These are phyloP conservation scores for Daedaleopsis sinensis DNA, from an alignment of 768 basidiomycete genomes.

Conservation along the genomic window DNA sequence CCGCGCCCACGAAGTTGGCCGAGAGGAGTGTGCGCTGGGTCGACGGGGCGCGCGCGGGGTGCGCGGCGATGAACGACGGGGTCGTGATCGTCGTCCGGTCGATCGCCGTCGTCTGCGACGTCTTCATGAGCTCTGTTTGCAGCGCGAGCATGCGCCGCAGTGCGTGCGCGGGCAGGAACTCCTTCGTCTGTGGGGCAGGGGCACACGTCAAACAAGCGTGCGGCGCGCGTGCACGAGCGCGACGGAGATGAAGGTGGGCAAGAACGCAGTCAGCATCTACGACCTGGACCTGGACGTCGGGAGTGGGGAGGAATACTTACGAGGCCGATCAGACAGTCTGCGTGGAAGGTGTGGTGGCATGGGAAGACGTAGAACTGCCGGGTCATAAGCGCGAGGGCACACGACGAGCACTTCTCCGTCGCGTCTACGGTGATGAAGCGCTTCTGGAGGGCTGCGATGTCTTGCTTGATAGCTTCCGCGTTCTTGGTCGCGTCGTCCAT, in stretches of 20 bases:
- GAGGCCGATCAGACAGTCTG: conserved; percentile 93
- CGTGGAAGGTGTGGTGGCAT: conserved; percentile 97
- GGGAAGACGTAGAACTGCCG: conserved; percentile 99
- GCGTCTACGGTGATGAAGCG: conserved; percentile 93
- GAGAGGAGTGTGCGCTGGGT: conserved; percentile 73
- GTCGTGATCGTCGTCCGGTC: conserved; percentile 39
- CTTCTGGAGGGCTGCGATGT: conserved; percentile 81
- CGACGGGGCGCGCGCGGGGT: conserved; percentile 43
- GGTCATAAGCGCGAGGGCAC: conserved; percentile 73
- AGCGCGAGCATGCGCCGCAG: conserved; percentile 85
- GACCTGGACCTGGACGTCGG: neutral
- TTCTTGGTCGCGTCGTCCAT: conserved; percentile 96
- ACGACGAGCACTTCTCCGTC: conserved; percentile 84
- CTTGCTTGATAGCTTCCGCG: conserved; percentile 91
- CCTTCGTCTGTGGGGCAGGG: conserved; percentile 69
- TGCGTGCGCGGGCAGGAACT: conserved; percentile 80
- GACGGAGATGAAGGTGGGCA: neutral
- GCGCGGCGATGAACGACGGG: conserved; percentile 29
- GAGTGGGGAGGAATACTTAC: conserved; percentile 49
- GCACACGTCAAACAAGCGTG: conserved; percentile 3
- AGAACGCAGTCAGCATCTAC: neutral
- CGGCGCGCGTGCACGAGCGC: neutral
- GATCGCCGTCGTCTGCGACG: conserved; percentile 35
- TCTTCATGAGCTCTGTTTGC: conserved; percentile 81
- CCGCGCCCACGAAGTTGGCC: conserved; percentile 64